Conservation (phyloP, 306 rosid species). For the Vigna trinervia region DNA sequence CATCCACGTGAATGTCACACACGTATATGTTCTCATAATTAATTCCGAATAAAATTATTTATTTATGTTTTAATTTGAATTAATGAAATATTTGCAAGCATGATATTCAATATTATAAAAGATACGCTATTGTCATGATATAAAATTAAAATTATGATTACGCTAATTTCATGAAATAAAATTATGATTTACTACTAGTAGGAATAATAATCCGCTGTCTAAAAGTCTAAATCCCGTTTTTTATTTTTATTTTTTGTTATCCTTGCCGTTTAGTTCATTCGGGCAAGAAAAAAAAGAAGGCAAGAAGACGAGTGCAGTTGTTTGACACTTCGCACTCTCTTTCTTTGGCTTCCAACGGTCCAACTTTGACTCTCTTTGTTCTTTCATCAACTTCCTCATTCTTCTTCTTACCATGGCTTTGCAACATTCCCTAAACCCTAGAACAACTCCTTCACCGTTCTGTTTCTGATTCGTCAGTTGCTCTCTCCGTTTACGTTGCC, state of each 20-base stretch:
- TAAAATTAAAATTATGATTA: no score
- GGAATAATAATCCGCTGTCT: neutral
- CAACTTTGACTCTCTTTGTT: conserved; percentile 57
- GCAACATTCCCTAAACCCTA: conserved; percentile 56
- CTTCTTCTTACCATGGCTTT: conserved; percentile 50
- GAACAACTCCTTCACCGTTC: neutral
- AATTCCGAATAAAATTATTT: no score
- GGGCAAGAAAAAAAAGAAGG: neutral
- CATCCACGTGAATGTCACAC: no score
- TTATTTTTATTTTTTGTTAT: neutral
- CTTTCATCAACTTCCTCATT: neutral
- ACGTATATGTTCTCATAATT: no score
- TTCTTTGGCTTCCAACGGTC: conserved; percentile 62
- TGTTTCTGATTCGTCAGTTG: conserved; percentile 26
- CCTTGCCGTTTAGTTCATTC: conserved; percentile 1
- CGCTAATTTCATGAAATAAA: no score
- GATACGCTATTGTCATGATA: no score
- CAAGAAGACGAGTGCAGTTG: conserved; percentile 29
- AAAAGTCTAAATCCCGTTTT: neutral
- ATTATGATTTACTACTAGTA: no score
- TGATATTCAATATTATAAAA: no score
- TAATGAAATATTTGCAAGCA: no score
- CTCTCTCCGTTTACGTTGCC: neutral
- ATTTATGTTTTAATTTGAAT: no score
- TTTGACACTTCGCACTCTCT: conserved; percentile 29